Percentiles rank a stretch among this genome's conserved stretches.
phyloP scores from a whole-genome alignment of 345 rosid genomes.

The Ceriops decandra region DNA sequence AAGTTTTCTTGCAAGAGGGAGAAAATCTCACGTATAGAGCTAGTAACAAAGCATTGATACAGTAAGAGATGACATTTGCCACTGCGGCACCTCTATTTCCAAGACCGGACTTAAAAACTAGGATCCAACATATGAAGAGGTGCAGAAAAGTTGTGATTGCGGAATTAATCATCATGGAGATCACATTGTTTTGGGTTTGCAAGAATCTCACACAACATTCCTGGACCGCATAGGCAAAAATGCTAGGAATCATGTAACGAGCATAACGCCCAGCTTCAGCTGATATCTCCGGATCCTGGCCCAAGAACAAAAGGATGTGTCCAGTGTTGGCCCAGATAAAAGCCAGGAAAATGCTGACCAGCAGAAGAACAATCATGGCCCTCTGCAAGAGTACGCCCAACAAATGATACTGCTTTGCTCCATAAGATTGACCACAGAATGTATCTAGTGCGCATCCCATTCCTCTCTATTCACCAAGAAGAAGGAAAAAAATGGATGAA shows the following conservation, averaged over 20 bases:
- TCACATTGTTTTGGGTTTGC: constrained; percentile 44
- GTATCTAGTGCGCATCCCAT: constrained; percentile 33
- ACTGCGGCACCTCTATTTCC: constrained; percentile 56
- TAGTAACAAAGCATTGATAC: constrained; percentile 32
- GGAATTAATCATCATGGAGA: constrained; percentile 47
- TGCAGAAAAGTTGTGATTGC: constrained; percentile 42
- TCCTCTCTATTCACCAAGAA: constrained; percentile 15
- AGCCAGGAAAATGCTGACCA: constrained; percentile 18
- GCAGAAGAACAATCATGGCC: constrained; percentile 24
- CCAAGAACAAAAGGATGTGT: constrained; percentile 11
- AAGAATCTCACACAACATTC: constrained; percentile 45
- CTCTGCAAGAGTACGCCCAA: constrained; percentile 27
- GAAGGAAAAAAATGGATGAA: neutral
- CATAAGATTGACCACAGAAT: constrained; percentile 39
- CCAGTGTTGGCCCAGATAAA: constrained; percentile 19
- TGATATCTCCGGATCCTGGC: constrained; percentile 35
- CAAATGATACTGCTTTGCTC: constrained; percentile 32
- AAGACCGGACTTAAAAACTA: constrained; percentile 38
- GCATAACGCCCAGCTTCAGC: constrained; percentile 43
- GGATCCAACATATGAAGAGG: constrained; percentile 38
- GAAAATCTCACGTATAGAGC: constrained; percentile 28
- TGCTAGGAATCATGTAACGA: constrained; percentile 37
- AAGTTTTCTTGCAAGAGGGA: constrained; percentile 32
- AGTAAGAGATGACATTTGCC: constrained; percentile 37
- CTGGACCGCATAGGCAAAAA: constrained; percentile 40